These are phyloP conservation scores for Solanum aculeatissimum DNA, from an alignment of 305 asterid genomes.

Conservation along the genomic window DNA sequence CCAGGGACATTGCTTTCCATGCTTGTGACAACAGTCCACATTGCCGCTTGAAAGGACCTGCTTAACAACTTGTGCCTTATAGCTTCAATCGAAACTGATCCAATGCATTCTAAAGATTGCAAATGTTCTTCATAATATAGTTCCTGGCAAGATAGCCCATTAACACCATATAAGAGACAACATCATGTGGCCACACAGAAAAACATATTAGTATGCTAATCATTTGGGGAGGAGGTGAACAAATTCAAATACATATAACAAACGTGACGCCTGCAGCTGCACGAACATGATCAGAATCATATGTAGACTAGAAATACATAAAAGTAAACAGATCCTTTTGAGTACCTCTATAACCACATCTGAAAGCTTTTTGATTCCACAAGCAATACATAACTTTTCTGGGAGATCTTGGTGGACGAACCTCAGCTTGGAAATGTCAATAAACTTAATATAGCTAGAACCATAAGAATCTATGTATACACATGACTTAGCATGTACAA, in stretches of 20 bases:
- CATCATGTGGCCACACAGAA: background rate
- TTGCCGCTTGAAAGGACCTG: constrained; percentile 72
- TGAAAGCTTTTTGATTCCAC: constrained; percentile 75
- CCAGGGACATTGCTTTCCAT: constrained; percentile 33
- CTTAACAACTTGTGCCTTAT: constrained; percentile 48
- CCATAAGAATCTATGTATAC: constrained; percentile 77
- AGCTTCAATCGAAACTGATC: constrained; percentile 46
- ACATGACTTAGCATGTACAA: constrained; percentile 77
- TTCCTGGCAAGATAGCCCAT: constrained; percentile 37
- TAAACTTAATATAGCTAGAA: constrained; percentile 54
- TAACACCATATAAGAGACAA: constrained; percentile 7
- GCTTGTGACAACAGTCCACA: constrained; percentile 46
- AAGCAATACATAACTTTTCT: constrained; percentile 48
- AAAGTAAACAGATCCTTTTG: background rate
- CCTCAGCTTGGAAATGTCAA: constrained; percentile 75
- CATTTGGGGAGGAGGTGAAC: background rate
- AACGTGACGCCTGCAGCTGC: background rate
- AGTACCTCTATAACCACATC: constrained; percentile 89
- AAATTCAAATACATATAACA: background rate
- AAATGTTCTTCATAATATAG: constrained; percentile 44
- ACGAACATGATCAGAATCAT: background rate
- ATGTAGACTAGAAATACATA: background rate
- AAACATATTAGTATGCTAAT: background rate
- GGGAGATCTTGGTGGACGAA: constrained; percentile 83
- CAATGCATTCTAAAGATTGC: constrained; percentile 46